Base-by-base conservation (phyloP, 768 basidiomycete genomes). In the Crepidotus variabilis region DNA sequence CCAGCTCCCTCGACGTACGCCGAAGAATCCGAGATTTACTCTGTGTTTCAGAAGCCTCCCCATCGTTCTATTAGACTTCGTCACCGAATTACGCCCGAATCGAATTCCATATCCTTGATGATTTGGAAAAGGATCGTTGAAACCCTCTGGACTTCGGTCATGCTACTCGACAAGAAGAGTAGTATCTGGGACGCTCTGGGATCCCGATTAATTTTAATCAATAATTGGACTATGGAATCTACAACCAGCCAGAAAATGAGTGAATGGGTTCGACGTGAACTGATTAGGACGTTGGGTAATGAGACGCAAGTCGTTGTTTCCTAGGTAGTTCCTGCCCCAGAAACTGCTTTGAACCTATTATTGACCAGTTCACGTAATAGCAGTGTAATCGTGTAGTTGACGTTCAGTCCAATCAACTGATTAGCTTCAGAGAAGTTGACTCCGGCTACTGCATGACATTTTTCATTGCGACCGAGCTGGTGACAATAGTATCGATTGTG, bases 391-490 rank as follows among this genome's bases (percentile, higher is more conserved):
- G 45, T 3, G 23, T 43, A 16, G 3, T 14, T 28, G 49, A 24
- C 21, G 32, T 24, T 55, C 20, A 20, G 24, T 24, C 3, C 8
- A 49, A 16, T 16, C 24, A 13, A 16, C 33, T 6, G 21, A 49
- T 6, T 34, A 16, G n/a, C 9, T 23, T 39, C 7, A 14, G 47
- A 47, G 22, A 50, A 9, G 20, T 54, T 46, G 43, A 8, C 28
- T 28, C 3, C 51, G 24, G 60, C 65, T 60, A 72, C 48, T 61
- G 63, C 72, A 75, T 73, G 48, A 93, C 88, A 50, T 76, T 83
- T 71, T 94, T 94, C 82, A 87, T 87, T 47, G 92, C 92, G 5
- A 92, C 89, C 8, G 83, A 77, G 58, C 88, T 92, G n/a, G 81
- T 72, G 6, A 90, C 88, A 32, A 94, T 82, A 56, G 83, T 79